Percentiles rank a stretch among this genome's conserved stretches.
Conservation (phyloP, 2,329 filamentous ascomycete species). For the Penicillium sp. region DNA sequence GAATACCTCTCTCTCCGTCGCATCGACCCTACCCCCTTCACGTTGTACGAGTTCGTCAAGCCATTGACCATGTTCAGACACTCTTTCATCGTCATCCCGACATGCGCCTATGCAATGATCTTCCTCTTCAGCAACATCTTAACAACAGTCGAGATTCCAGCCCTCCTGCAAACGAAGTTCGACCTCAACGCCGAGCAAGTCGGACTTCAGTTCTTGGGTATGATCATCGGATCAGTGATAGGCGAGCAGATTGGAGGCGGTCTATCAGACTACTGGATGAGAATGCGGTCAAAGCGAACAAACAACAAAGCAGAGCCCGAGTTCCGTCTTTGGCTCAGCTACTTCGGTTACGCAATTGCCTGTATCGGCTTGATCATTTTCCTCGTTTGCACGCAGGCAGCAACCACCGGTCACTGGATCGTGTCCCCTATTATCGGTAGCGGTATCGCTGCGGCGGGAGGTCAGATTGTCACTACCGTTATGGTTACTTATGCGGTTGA, state of each 20-base stretch:
- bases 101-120: conserved; percentile 58
- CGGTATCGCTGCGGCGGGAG: conserved; percentile 56
- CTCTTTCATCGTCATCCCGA: conserved; percentile 54
- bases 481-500: conserved; percentile 63
- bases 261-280: conserved; percentile 61
- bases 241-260: conserved; percentile 63
- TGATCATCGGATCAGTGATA: conserved; percentile 60
- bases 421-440: conserved; percentile 59
- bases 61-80: conserved; percentile 51
- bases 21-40: conserved; percentile 56
- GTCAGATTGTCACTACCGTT: conserved; percentile 65
- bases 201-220: conserved; percentile 59
- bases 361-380: conserved; percentile 61
- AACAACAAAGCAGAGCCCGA: conserved; percentile 51
- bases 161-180: conserved; percentile 58
- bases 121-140: conserved; percentile 59
- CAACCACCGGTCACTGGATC: conserved; percentile 51
- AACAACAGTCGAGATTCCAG: conserved; percentile 60
- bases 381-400: conserved; percentile 53
- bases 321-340: conserved; percentile 60
- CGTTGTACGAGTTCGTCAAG: conserved; percentile 52
- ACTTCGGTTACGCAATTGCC: conserved; percentile 53
- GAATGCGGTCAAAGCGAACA: conserved; percentile 28
- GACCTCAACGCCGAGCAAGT: conserved; percentile 60
- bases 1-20: conserved; percentile 51